These are phyloP conservation scores for Penicillium janthinellum DNA, from an alignment of 2,329 filamentous ascomycete species.

Conservation along the genomic window DNA sequence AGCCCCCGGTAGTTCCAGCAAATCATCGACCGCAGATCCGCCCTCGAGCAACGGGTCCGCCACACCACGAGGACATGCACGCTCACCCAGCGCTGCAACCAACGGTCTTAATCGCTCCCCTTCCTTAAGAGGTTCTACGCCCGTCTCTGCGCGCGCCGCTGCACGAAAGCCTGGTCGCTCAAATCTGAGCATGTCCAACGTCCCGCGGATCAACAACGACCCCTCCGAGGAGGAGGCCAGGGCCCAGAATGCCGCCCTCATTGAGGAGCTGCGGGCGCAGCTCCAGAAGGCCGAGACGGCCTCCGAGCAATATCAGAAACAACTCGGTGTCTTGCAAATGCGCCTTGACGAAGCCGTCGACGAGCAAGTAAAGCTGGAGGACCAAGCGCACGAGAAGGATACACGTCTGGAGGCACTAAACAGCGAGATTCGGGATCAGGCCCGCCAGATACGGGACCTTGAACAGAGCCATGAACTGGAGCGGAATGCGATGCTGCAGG, in stretches of 20 bases:
- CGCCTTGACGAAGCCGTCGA: conserved; percentile 80
- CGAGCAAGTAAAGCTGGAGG: conserved; percentile 85
- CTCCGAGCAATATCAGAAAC: conserved; percentile 79
- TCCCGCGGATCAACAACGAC: conserved; percentile 51
- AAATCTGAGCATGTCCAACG: conserved; percentile 46
- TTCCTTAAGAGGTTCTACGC: conserved; percentile 59
- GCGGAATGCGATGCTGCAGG: conserved; percentile 80
- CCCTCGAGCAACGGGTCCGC: conserved; percentile 38
- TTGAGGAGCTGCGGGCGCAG: conserved; percentile 83
- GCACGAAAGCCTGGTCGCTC: conserved; percentile 59
- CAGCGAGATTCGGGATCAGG: conserved; percentile 81
- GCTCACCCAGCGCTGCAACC: conserved; percentile 54
- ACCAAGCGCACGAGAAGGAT: conserved; percentile 82
- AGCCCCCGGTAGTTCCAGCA: conserved; percentile 37
- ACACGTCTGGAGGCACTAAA: conserved; percentile 78
- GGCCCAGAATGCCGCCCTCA: conserved; percentile 74
- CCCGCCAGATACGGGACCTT: conserved; percentile 83
- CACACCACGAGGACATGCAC: conserved; percentile 42
- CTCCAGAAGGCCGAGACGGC: conserved; percentile 76
- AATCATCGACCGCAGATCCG: conserved; percentile 34
- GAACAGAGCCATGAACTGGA: conserved; percentile 92
- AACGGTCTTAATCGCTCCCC: conserved; percentile 61
- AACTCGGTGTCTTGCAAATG: conserved; percentile 80
- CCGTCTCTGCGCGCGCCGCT: conserved; percentile 73
- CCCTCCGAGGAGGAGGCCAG: conserved; percentile 69